These are phyloP conservation scores for Hagleromyces aurorensis DNA, from an alignment of 805 yeast species.

Conservation along the genomic window DNA sequence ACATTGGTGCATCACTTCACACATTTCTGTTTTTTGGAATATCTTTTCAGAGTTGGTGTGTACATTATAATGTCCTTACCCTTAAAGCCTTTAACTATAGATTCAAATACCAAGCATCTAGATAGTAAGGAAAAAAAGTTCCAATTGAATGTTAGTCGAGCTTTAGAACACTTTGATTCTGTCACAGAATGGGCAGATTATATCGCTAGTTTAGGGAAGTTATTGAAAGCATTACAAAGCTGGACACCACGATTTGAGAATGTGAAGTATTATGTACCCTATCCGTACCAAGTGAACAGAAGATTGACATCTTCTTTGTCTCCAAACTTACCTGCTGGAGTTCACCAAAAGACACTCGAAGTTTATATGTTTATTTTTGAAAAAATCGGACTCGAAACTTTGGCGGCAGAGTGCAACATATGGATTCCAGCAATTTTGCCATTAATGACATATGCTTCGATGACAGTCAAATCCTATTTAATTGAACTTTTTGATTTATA, in stretches of 20 bases:
- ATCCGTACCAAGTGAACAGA: constrained; percentile 55
- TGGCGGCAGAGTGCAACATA: constrained; percentile 48
- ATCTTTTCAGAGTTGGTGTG: too few relatives aligned
- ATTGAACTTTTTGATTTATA: constrained; percentile 52
- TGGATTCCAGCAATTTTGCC: constrained; percentile 97
- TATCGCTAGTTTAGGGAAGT: constrained; percentile 75
- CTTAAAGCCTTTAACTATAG: constrained; percentile 27
- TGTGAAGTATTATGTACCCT: constrained; percentile 54
- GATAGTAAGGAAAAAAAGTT: constrained; percentile 64
- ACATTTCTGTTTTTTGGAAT: too few relatives aligned
- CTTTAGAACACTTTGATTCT: constrained; percentile 66
- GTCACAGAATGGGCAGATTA: constrained; percentile 98
- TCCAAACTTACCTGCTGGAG: constrained; percentile 86
- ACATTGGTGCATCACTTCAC: too few relatives aligned
- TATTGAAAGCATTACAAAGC: constrained; percentile 62
- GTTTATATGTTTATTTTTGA: constrained; percentile 66
- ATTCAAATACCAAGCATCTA: constrained; percentile 29
- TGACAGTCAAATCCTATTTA: constrained; percentile 75
- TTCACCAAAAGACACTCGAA: constrained; percentile 79
- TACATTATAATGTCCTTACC: constrained; percentile 29
- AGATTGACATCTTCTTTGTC: constrained; percentile 73
- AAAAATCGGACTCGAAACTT: constrained; percentile 46
- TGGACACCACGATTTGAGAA: constrained; percentile 34
- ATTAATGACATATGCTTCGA: constrained; percentile 78
- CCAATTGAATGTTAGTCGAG: constrained; percentile 58